Percentiles rank a stretch among this genome's conserved stretches.
These are phyloP conservation scores for Tolypocladium album DNA, from an alignment of 2,329 filamentous ascomycete species.

Conservation along the genomic window DNA sequence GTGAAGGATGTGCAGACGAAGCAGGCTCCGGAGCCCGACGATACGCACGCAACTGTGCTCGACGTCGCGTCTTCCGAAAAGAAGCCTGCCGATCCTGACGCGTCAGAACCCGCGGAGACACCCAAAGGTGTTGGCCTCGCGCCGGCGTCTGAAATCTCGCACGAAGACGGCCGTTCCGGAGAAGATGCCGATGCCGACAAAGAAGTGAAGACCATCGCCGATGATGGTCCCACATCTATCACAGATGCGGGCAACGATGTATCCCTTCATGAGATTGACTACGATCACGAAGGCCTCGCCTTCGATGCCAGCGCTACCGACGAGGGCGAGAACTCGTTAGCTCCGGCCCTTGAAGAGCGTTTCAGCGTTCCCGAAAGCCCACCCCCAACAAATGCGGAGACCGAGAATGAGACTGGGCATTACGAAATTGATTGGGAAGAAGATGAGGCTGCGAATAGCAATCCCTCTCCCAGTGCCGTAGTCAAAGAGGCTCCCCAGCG, in stretches of 20 bases:
- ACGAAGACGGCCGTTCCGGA: neutral
- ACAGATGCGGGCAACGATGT: neutral
- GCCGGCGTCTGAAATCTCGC: neutral
- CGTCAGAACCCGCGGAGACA: neutral
- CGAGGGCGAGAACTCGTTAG: neutral
- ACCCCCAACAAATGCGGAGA: neutral
- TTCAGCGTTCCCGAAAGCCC: neutral
- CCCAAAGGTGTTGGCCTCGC: too few relatives aligned
- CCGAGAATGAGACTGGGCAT: slow-evolving; percentile 1
- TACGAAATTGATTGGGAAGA: slow-evolving; percentile 14
- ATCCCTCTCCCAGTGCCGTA: neutral
- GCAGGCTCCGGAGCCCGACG: neutral
- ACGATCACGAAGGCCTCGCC: slow-evolving; percentile 17
- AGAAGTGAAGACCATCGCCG: neutral
- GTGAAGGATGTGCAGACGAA: neutral
- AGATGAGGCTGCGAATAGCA: slow-evolving; percentile 1
- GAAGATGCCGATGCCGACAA: neutral
- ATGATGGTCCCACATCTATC: neutral
- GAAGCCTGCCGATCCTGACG: neutral
- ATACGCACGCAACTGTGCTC: neutral
- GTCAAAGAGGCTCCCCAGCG: neutral
- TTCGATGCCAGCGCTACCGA: neutral
- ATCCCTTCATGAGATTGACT: slow-evolving; percentile 23
- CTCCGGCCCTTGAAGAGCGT: neutral
- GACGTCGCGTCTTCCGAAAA: too few relatives aligned